Base-by-base conservation (phyloP, 2,329 filamentous ascomycete species). In the Aspergillus novoparasiticus region DNA sequence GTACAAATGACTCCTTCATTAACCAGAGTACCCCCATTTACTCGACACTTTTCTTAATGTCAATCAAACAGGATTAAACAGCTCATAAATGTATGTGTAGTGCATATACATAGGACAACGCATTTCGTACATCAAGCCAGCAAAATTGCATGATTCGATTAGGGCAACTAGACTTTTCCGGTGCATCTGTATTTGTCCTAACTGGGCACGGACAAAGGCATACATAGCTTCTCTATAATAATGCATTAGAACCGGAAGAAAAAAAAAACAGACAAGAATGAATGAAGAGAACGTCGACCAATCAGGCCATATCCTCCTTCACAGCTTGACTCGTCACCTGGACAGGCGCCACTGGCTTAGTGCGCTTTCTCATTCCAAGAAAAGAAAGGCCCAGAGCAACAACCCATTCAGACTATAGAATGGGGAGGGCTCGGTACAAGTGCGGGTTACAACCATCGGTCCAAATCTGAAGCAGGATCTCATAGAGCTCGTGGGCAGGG, bases 401-500 rank as follows among this genome's bases (percentile, higher is more conserved):
- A 23, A 23, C 4, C 43, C n/a, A 46, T 10, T 23, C 19, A 23
- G 43, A n/a, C 19, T 3, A 46, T 11, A 23, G n/a, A 23, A 83
- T 74, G 0, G 82, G 81, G 6, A 84, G 70, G 1, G 79, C 73
- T 43, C 75, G 76, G 41, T 73, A 68, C 1, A 83, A 72, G 43
- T 74, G 67, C 4, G 78, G 78, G 50, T 80, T 77, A 60, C 79
- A 82, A 0, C 81, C 78, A 4, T 73, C 64, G 1, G 75, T 76
- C 79, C 79, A 82, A 34, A 82, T 78, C 36, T 81, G 72, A 1
- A 79, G 62, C 14, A 82, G 68, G 3, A 77, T 64, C 51, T 78
- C 71, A 57, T 79, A 82, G 3, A 75, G 70, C 34, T 76, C 73
- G 60, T 81, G 74, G 1, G 78, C 75, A 0, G 80, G 80, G 2